Evolutionary conservation across 1,139 yeast species (phyloP), one percentile per base, ranked within the genome.

Genomic region (Hemisphaericaspora xylanilytica): DNA sequence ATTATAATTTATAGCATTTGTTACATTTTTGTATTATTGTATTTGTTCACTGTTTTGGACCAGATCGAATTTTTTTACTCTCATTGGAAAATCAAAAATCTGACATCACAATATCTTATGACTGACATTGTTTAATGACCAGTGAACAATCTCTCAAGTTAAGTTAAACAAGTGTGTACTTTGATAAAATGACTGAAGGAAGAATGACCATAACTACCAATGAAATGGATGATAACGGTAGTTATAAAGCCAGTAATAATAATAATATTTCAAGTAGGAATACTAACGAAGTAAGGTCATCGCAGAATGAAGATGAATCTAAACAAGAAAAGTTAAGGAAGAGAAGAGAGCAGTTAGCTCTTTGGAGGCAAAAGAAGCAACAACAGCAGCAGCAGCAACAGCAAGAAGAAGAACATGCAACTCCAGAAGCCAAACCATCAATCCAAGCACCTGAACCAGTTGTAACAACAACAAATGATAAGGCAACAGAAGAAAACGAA

Each of bases 331-430:
- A 68, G 46, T 53, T 66, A 14, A 49, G 59, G 33, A 56, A 51
- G 41, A 55, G 75, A 32, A 65, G 67, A 35, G 72, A 69, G 45
- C 65, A 63, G 45, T 49, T 69, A 33, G 67, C 65, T n/a, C 63
- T 66, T 28, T 70, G 73, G 73, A 64, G 65, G 38, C 56, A 54
- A 35, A 68, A 65, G 55, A 67, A 67, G 40, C 61, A 58, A 35
- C 31, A 28, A 16, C 21, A 27, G 17, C 7, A 58, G 35, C 29
- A 13, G 11, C n/a, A 27, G 29, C 16, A 58, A 35, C 60, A 54
- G 27, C 47, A 51, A 15, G 40, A 39, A 20, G 38, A 39, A 18
- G 22, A 32, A 18, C 36, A 37, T 40, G 37, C 26, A n/a, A n/a
- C n/a, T n/a, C n/a, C n/a, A n/a, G 9, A 22, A 8, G 32, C 6